These are phyloP conservation scores for Wickerhamiella azyma DNA, from an alignment of 805 yeast species.

Conservation along the genomic window DNA sequence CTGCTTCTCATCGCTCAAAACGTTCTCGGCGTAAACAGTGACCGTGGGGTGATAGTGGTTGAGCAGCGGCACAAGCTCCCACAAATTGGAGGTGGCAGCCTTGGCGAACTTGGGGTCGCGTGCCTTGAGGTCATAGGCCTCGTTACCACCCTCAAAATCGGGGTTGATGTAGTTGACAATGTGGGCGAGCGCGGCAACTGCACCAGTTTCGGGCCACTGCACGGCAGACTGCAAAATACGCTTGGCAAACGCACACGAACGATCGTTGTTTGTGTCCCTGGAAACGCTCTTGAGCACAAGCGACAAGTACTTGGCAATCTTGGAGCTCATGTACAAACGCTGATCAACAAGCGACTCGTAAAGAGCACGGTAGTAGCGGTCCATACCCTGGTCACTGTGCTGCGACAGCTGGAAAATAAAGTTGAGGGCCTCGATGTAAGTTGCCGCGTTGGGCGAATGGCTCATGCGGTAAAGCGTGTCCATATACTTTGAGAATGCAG, in stretches of 20 bases:
- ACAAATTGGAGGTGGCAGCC: slow-evolving; percentile 66
- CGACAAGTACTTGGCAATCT: slow-evolving; percentile 84
- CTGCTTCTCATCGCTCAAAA: slow-evolving; percentile 33
- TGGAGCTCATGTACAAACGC: slow-evolving; percentile 71
- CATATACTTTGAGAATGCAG: slow-evolving; percentile 56
- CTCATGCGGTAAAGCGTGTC: slow-evolving; percentile 80
- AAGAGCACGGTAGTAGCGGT: slow-evolving; percentile 69
- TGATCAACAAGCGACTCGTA: slow-evolving; percentile 83
- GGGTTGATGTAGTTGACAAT: slow-evolving; percentile 30
- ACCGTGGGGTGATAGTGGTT: slow-evolving; percentile 90
- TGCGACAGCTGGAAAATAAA: slow-evolving; percentile 68
- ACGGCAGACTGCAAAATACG: slow-evolving; percentile 74
- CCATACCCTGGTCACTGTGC: slow-evolving; percentile 28
- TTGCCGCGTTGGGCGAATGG: slow-evolving; percentile 85
- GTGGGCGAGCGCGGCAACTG: slow-evolving; percentile 25
- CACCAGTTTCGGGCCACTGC: slow-evolving; percentile 80
- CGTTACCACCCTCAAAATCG: slow-evolving; percentile 30
- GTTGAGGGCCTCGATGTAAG: slow-evolving; percentile 83
- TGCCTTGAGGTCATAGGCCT: slow-evolving; percentile 62
- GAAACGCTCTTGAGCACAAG: slow-evolving; percentile 64
- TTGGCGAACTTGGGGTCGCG: slow-evolving; percentile 90
- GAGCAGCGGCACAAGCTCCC: slow-evolving; percentile 70
- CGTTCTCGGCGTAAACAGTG: slow-evolving; percentile 57
- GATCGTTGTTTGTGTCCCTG: slow-evolving; percentile 41
- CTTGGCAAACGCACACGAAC: slow-evolving; percentile 83